Evolutionary conservation across 2,329 filamentous ascomycete genomes (phyloP).

Genomic region (Apiospora hydei): DNA sequence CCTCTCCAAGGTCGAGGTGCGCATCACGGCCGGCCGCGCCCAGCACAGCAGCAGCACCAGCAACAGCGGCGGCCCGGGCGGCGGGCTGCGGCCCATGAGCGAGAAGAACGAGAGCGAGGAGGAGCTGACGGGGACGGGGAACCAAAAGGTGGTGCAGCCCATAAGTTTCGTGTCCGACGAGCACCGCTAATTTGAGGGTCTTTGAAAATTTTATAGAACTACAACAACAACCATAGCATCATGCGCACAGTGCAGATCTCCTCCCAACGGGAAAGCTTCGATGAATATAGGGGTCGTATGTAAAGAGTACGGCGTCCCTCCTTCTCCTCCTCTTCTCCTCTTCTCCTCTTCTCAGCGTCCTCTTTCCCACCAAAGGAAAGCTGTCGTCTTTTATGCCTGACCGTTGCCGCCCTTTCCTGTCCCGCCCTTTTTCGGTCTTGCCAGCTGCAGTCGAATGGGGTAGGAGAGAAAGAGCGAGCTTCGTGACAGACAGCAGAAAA

Average conservation of each 20-base stretch:
- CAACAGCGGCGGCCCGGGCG: background rate
- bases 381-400: too few relatives aligned
- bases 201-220: background rate
- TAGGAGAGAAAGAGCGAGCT: background rate
- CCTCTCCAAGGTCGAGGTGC: slow-evolving; percentile 8
- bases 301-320: too few relatives aligned
- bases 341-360: background rate
- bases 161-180: slow-evolving; percentile 17
- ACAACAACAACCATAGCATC: slow-evolving; percentile 5
- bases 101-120: slow-evolving; percentile 27
- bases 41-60: background rate
- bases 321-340: background rate
- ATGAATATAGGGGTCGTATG: background rate
- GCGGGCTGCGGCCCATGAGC: slow-evolving; percentile 16
- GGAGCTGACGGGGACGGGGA: slow-evolving; percentile 20
- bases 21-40: slow-evolving; percentile 13
- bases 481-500: background rate
- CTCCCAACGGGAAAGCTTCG: slow-evolving; percentile 1
- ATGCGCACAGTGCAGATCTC: slow-evolving; percentile 8
- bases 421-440: background rate
- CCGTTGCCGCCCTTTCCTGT: background rate
- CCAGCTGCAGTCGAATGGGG: background rate
- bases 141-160: slow-evolving; percentile 18
- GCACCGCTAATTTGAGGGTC: slow-evolving; percentile 5
- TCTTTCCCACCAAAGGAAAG: too few relatives aligned